Base-by-base conservation (phyloP, 352 stramenopile genomes). In the Phytophthora sp. region DNA sequence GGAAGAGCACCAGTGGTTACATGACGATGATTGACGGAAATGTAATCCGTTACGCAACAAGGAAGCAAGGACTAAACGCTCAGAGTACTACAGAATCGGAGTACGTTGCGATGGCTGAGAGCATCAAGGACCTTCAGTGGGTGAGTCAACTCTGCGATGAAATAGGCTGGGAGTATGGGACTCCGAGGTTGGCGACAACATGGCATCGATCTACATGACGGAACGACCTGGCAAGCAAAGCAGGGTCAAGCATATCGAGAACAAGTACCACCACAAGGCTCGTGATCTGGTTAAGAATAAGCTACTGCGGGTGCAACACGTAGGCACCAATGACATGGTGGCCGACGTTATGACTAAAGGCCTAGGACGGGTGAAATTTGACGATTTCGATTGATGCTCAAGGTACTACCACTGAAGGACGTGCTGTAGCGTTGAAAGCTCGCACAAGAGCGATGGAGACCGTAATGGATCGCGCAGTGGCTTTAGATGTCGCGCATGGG, bases 61-160 rank as follows among this genome's bases (percentile, higher is more conserved):
- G 52, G 3, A 77, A 80, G 26, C 61, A 80, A 46, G 59, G 36
- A 3, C 54, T 79, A 16, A 72, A 68, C 16, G 58, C 73, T 0
- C 49, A 57, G 7, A 74, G 65, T 30, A 81, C 69, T 0, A 66
- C 54, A 7, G 63, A 80, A 29, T 59, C 64, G 0, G 73, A 71
- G 46, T 77, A 76, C 9, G 33, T 72, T 18, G 64, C 69, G 0
- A 73, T 77, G 60, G 24, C 49, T 7, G 64, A 77, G 45, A 51
- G 60, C 0, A 45, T 38, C 0, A 41, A 52, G 2, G 68, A 80
- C 27, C 12, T 77, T 0, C 15, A 62, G 29, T 80, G 61, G 62
- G 21, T 58, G n/a, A 13, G 35, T 18, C 51, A 58, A 16, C 51
- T 55, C 18, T 58, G 51, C 36, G 51, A 58, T 8, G 51, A 47